phyloP scores from a whole-genome alignment of 2,329 filamentous ascomycete genomes.

The Aspergillus candidus region DNA sequence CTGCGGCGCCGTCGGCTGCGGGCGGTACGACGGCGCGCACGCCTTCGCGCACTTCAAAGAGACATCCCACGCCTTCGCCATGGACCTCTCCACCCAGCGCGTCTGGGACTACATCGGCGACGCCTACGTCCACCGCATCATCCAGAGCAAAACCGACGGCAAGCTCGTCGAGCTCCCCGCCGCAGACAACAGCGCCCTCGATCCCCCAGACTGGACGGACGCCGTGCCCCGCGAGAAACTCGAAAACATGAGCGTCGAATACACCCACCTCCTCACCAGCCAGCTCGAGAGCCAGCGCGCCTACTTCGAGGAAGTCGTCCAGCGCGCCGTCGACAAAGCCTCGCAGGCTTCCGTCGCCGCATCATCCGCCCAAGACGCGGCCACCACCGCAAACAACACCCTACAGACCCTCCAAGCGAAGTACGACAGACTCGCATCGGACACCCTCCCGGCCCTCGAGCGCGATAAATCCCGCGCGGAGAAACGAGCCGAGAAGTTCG shows the following conservation, averaged over 20 bases:
- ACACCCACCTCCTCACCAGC: constrained; percentile 85
- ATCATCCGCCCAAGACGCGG: constrained; percentile 51
- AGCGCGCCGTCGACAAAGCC: constrained; percentile 84
- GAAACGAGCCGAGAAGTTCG: constrained; percentile 63
- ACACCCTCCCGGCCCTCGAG: constrained; percentile 63
- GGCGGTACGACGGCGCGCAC: constrained; percentile 87
- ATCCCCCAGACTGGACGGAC: constrained; percentile 40
- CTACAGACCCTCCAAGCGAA: constrained; percentile 51
- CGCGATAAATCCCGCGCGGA: constrained; percentile 64
- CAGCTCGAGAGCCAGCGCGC: constrained; percentile 88
- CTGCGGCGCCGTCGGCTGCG: constrained; percentile 87
- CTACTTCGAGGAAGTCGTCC: constrained; percentile 91
- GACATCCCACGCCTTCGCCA: constrained; percentile 81
- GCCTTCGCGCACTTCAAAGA: constrained; percentile 91
- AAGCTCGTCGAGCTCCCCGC: constrained; percentile 86
- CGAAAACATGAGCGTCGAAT: constrained; percentile 82
- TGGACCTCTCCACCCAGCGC: constrained; percentile 88
- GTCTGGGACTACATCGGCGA: constrained; percentile 98
- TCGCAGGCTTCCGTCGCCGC: constrained; percentile 59
- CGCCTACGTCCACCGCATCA: constrained; percentile 90
- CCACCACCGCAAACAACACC: constrained; percentile 56
- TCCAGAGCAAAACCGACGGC: constrained; percentile 86
- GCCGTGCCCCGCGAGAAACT: constrained; percentile 54
- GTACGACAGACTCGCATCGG: constrained; percentile 47
- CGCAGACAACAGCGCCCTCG: constrained; percentile 40